A percentile compares a stretch with the other conserved stretches of the same genome.
Evolutionary conservation across 257 asterid genomes (phyloP).

Genomic region (Gynochthodes officinalis): DNA sequence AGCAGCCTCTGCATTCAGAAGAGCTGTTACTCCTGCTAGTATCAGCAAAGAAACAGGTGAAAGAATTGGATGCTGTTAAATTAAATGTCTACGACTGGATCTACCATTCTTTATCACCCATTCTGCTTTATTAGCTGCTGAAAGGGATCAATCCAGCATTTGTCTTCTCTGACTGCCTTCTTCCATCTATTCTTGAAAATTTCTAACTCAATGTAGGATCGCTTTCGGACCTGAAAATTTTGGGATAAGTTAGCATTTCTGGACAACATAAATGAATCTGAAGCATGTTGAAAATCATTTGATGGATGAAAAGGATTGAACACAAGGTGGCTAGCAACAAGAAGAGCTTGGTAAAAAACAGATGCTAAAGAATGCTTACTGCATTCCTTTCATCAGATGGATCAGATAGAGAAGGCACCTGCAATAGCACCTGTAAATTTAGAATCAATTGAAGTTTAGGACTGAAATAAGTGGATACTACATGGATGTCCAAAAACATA

Average conservation of each 20-base stretch:
- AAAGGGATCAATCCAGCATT: conserved; percentile 64
- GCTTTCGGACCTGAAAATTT: conserved; percentile 46
- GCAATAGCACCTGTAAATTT: conserved; percentile 6
- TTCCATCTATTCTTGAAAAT: conserved; percentile 64
- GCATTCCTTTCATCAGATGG: conserved; percentile 47
- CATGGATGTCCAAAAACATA: conserved; percentile 7
- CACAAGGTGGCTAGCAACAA: neutral
- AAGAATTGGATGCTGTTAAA: neutral
- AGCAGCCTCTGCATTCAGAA: no score
- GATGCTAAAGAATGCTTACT: conserved; percentile 34
- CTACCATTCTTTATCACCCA: neutral
- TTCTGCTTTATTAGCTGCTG: conserved; percentile 24
- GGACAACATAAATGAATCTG: no score
- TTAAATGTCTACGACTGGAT: neutral
- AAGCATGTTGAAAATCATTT: no score
- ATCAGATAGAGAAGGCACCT: conserved; percentile 29
- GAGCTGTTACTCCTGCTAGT: neutral
- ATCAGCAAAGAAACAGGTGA: neutral
- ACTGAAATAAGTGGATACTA: neutral
- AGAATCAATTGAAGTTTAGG: neutral
- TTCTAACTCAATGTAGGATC: conserved; percentile 47
- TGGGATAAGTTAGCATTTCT: neutral
- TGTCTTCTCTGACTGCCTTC: conserved; percentile 60
- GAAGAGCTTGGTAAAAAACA: neutral
- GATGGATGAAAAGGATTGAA: neutral